Conservation (phyloP, 306 rosid species). For the Coriaria nepalensis region DNA sequence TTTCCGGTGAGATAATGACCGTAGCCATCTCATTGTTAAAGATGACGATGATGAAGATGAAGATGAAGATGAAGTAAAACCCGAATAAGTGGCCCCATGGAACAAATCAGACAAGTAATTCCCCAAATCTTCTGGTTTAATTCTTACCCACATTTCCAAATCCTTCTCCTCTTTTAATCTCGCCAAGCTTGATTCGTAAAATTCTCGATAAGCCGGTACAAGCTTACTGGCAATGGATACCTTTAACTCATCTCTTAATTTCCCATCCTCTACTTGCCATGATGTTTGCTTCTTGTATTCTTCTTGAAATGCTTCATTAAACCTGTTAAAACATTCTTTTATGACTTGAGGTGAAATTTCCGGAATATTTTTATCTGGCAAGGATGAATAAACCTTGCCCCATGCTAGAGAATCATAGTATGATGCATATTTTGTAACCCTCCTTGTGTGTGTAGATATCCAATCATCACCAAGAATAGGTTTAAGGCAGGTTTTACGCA, state of each 20-base stretch:
- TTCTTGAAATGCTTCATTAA: constrained; percentile 32
- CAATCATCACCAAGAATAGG: constrained; percentile 26
- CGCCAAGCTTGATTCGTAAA: constrained; percentile 12
- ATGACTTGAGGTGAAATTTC: constrained; percentile 17
- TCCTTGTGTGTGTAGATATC: constrained; percentile 25
- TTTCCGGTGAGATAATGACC: too few species aligned
- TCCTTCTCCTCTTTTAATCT: constrained; percentile 16
- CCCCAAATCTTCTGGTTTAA: constrained; percentile 38
- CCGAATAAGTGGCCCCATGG: constrained; percentile 23
- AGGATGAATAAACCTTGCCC: constrained; percentile 27
- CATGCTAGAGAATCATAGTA: constrained; percentile 33
- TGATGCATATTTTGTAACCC: constrained; percentile 22
- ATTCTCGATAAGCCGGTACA: constrained; percentile 22
- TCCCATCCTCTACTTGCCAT: constrained; percentile 31
- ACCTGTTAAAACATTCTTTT: constrained; percentile 19
- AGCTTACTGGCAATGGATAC: constrained; percentile 29
- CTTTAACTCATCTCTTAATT: constrained; percentile 31
- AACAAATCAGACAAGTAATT: constrained; percentile 44
- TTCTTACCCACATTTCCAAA: constrained; percentile 14
- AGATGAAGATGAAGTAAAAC: constrained; percentile 2
- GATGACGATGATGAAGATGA: constrained; percentile 10
- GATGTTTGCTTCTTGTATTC: constrained; percentile 31
- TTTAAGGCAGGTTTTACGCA: constrained; percentile 16
- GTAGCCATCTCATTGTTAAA: background rate
- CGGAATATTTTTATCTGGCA: constrained; percentile 10